phyloP scores from a whole-genome alignment of 805 yeast species.

The Myxozyma mucilagina region DNA sequence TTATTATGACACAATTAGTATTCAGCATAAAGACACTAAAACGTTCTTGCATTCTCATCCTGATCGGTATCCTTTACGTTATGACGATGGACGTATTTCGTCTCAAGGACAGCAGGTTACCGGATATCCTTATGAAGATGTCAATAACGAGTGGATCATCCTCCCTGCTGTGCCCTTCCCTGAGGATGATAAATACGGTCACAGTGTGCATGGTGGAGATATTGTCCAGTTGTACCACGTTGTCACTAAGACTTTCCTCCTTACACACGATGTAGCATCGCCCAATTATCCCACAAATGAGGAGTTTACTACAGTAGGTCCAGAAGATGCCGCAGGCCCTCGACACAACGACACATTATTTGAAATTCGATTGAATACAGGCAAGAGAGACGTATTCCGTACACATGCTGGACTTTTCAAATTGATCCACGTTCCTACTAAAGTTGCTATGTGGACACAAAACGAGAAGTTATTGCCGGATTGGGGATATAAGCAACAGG shows the following conservation, averaged over 20 bases:
- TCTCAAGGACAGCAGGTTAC: conserved; percentile 96
- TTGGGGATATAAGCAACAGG: conserved; percentile 92
- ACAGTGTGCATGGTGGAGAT: conserved; percentile 68
- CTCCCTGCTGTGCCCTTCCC: conserved; percentile 58
- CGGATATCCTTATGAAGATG: conserved; percentile 52
- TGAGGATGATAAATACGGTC: conserved; percentile 44
- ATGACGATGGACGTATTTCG: conserved; percentile 93
- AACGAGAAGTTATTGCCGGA: conserved; percentile 82
- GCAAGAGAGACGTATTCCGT: conserved; percentile 56
- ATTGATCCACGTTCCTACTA: conserved; percentile 77
- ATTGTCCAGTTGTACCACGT: conserved; percentile 77
- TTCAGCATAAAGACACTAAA: conserved; percentile 77
- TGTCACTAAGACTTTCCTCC: conserved; percentile 71
- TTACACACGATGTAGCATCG: conserved; percentile 95
- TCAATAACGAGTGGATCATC: conserved; percentile 83
- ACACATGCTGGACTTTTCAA: conserved; percentile 71
- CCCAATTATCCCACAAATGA: conserved; percentile 90
- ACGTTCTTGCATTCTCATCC: conserved; percentile 82
- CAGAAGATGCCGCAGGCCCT: conserved; percentile 56
- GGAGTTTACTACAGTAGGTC: conserved; percentile 76
- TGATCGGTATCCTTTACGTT: conserved; percentile 78
- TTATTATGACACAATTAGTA: conserved; percentile 71
- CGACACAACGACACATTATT: conserved; percentile 76
- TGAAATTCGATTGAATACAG: conserved; percentile 62
- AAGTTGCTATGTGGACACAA: conserved; percentile 91